Base-by-base conservation (phyloP, 257 asterid genomes). In the Scutellaria galericulata region DNA sequence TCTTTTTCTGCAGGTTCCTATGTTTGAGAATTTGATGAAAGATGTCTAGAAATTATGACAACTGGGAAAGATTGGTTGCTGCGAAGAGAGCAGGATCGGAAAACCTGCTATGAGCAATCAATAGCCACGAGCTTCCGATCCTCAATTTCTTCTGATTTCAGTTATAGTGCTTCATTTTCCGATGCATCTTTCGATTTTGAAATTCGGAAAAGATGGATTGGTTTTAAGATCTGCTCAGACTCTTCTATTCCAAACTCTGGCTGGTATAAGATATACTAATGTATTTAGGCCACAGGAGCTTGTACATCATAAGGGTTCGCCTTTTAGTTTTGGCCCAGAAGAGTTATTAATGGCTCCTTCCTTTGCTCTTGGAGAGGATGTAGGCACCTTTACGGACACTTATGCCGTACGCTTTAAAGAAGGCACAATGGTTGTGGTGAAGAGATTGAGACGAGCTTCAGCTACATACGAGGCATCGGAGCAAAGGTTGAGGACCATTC, bases 161-260 rank as follows among this genome's bases (percentile, higher is more conserved):
- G 41, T 24, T 56, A 14, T 0, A 56, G 41, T 20, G 7, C 44
- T 2, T 8, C 41, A 1, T 0, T 9, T 3, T 1, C 68, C 9
- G 6, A 7, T 13, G 9, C 5, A 5, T 27, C 42, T 8, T 7
- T 41, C 14, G 7, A 42, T 20, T 18, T 42, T 5, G 37, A 3
- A 12, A n/a, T 27, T 31, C 46, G 1, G 9, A 13, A n/a, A 27
- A 64, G 14, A 64, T 10, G 18, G 42, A 13, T 24, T 15, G 11
- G 7, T 20, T 31, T 59, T 46, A 14, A 65, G 1, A 8, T 65
- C 42, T 11, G n/a, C n/a, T 0, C 13, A 7, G 37, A 12, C n/a
- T 65, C 71, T 46, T 24, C 22, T 46, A 7, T 48, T 65, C 58
- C 46, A 65, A 47, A 8, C 12, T 11, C 18, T 48, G 58, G 71